Base-by-base conservation (phyloP, 1,284 basidiomycete genomes). In the Ustilago lituana region DNA sequence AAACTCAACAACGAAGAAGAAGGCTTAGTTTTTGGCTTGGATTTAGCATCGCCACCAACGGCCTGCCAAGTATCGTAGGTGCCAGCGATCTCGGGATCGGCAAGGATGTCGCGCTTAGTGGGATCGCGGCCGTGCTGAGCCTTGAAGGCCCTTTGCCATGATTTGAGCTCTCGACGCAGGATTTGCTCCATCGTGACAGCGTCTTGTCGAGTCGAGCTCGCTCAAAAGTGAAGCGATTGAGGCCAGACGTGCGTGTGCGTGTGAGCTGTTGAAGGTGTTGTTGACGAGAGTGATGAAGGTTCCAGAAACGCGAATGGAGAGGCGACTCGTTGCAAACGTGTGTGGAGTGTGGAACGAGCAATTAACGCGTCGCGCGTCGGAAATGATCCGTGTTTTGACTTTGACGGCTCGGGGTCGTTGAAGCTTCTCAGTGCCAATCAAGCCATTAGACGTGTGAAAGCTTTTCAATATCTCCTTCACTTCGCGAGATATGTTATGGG, bases 21-120 rank as follows among this genome's bases (percentile, higher is more conserved):
- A 15, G 22, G 17, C 12, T 29, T 12, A 12, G 15, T 27, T 1
- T 29, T 63, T 5, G 46, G 19, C 24, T 51, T 50, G 22, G 38
- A 33, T 15, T 44, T 46, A 6, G 39, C 43, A 32, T 56, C 63
- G 0, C 73, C 65, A 8, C 57, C 53, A 7, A 74, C 56, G 19
- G 77, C 74, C 38, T 64, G 55, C 77, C 77, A 78, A 3, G 74
- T 60, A 26, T 77, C 73, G 49, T 78, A 78, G 24, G 57, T 64
- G 11, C 64, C 67, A 0, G 75, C 69, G 22, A 78, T 75, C 11
- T 37, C 52, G 7, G 66, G 49, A n/a, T 74, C 57, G 19, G 73
- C 64, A 2, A 64, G 52, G 36, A 78, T 78, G 51, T 78, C 77
- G 17, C 67, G 59, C 48, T 73, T 71, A 31, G 66, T 65, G 4